Conservation (phyloP, 192 early-diverging fungal species). For the Entomortierella lignicola region DNA sequence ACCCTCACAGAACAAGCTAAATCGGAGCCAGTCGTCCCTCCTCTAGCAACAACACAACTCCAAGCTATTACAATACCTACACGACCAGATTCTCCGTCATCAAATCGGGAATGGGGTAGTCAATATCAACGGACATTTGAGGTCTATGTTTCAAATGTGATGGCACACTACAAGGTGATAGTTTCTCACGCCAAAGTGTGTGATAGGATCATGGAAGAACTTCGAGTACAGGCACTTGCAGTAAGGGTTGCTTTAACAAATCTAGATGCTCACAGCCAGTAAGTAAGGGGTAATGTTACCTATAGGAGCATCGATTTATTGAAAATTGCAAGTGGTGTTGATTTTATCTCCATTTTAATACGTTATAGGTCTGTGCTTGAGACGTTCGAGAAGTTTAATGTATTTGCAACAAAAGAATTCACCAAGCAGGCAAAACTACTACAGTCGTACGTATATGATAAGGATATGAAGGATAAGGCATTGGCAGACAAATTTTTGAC, state of each 20-base stretch:
- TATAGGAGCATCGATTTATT: background rate
- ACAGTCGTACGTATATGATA: constrained; percentile 37
- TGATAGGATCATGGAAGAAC: constrained; percentile 57
- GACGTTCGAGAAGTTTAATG: constrained; percentile 55
- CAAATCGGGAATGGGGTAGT: constrained; percentile 25
- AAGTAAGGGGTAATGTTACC: too few relatives aligned
- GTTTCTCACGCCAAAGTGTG: constrained; percentile 52
- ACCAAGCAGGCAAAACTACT: constrained; percentile 43
- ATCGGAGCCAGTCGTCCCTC: constrained; percentile 39
- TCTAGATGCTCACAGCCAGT: constrained; percentile 59
- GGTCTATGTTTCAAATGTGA: constrained; percentile 20
- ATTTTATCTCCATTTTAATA: background rate
- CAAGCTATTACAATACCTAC: constrained; percentile 43
- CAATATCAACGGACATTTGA: constrained; percentile 41
- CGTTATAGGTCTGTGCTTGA: constrained; percentile 54
- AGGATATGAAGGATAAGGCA: background rate
- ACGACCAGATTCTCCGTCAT: constrained; percentile 36
- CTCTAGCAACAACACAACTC: constrained; percentile 35
- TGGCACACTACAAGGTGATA: constrained; percentile 48
- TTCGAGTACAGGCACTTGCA: constrained; percentile 61
- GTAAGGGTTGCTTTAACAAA: constrained; percentile 63
- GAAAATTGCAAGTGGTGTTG: background rate
- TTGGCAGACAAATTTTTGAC: background rate
- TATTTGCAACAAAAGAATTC: constrained; percentile 56
- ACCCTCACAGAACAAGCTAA: constrained; percentile 57